A percentile compares a stretch with the other conserved stretches of the same genome.
Evolutionary conservation across 75 land plant genomes (phyloP).

Genomic region (Picea glauca): DNA sequence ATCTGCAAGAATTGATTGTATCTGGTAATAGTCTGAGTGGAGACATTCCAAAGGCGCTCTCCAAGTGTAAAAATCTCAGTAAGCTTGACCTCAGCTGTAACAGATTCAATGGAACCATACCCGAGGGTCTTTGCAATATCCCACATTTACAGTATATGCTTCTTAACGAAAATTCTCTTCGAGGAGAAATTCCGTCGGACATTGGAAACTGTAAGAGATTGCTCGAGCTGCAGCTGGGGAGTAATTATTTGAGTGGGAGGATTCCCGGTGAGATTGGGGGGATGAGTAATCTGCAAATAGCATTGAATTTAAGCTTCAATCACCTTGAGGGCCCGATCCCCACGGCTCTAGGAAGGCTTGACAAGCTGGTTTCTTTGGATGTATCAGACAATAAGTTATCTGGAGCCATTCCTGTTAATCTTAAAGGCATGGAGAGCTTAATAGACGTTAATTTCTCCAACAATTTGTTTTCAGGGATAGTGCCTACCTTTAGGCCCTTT

Average conservation of each 20-base stretch:
- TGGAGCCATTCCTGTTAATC: slow-evolving; percentile 53
- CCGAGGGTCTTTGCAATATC: slow-evolving; percentile 44
- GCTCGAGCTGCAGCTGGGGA: slow-evolving; percentile 64
- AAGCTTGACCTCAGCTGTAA: slow-evolving; percentile 78
- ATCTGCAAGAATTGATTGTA: slow-evolving; percentile 60
- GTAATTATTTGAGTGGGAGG: slow-evolving; percentile 65
- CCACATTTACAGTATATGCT: slow-evolving; percentile 51
- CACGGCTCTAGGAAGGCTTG: slow-evolving; percentile 55
- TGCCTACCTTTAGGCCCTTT: slow-evolving; percentile 59
- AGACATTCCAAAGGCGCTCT: slow-evolving; percentile 47
- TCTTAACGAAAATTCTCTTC: slow-evolving; percentile 51
- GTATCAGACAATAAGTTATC: slow-evolving; percentile 66
- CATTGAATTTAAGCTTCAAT: slow-evolving; percentile 75
- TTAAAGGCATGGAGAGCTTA: slow-evolving; percentile 71
- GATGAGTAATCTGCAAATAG: slow-evolving; percentile 56
- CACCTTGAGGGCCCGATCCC: slow-evolving; percentile 64
- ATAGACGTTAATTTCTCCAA: slow-evolving; percentile 76
- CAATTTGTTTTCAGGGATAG: slow-evolving; percentile 54
- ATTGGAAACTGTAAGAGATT: slow-evolving; percentile 62
- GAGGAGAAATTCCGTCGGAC: slow-evolving; percentile 57
- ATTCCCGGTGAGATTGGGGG: slow-evolving; percentile 77
- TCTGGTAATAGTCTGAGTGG: slow-evolving; percentile 67
- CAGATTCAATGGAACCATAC: slow-evolving; percentile 64
- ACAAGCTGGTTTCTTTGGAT: slow-evolving; percentile 68
- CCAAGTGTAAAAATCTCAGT: slow-evolving; percentile 48